Evolutionary conservation across 306 rosid genomes (phyloP).

Genomic region (Gastrolobium villosum): DNA sequence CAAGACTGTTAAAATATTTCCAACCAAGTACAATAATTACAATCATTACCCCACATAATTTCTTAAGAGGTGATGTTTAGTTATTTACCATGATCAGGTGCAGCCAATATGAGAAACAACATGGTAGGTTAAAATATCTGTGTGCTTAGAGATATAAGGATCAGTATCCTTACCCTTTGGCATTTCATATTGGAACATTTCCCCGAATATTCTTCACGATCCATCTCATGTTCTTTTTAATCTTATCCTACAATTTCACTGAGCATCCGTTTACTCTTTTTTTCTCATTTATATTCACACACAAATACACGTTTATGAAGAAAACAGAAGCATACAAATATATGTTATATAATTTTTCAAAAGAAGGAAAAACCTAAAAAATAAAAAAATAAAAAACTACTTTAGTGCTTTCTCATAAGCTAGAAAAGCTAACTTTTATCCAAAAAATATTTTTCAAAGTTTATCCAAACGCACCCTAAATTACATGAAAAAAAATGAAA

Average conservation of each 20-base stretch:
- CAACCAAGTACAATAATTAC: slow-evolving; percentile 1
- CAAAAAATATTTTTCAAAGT: no score
- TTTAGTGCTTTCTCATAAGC: no score
- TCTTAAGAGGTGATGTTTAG: background rate
- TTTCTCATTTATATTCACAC: slow-evolving; percentile 15
- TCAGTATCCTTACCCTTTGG: slow-evolving; percentile 69
- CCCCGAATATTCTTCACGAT: slow-evolving; percentile 59
- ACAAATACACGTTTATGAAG: slow-evolving; percentile 8
- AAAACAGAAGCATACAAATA: slow-evolving; percentile 15
- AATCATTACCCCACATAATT: background rate
- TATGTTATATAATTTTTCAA: no score
- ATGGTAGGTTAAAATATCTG: slow-evolving; percentile 19
- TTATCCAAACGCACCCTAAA: no score
- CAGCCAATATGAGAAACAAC: slow-evolving; percentile 8
- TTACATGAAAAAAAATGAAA: background rate
- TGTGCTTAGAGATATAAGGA: slow-evolving; percentile 15
- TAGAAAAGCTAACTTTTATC: no score
- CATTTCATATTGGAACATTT: slow-evolving; percentile 75
- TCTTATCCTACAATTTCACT: slow-evolving; percentile 58
- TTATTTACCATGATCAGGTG: background rate
- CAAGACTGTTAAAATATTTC: background rate
- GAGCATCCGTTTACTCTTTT: slow-evolving; percentile 44
- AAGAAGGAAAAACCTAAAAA: no score
- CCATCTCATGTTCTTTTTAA: slow-evolving; percentile 65
- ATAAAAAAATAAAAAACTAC: no score